A percentile compares a stretch with the other conserved stretches of the same genome.
phyloP scores from a whole-genome alignment of 2,329 filamentous ascomycete genomes.

The Tothia fuscella region DNA sequence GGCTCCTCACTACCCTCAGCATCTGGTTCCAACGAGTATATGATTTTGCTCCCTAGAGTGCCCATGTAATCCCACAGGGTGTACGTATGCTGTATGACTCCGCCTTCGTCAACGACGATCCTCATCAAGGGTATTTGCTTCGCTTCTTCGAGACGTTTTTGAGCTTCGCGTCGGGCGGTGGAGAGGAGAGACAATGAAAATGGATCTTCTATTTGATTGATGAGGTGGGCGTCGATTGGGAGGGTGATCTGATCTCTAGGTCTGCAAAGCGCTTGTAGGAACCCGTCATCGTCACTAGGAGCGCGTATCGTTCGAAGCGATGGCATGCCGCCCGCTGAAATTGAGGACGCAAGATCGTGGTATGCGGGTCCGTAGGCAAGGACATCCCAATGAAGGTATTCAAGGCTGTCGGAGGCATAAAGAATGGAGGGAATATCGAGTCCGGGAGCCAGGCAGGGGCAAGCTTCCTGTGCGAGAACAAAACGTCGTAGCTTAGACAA shows the following conservation, averaged over 20 bases:
- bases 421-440: slow-evolving; percentile 27
- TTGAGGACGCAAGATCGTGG: slow-evolving; percentile 51
- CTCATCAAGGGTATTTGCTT: slow-evolving; percentile 42
- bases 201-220: slow-evolving; percentile 10
- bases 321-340: slow-evolving; percentile 51
- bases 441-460: slow-evolving; percentile 32
- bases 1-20: slow-evolving; percentile 41
- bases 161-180: slow-evolving; percentile 49
- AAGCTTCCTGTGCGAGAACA: slow-evolving; percentile 39
- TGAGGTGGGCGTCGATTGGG: slow-evolving; percentile 11
- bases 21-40: slow-evolving; percentile 50
- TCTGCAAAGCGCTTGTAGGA: slow-evolving; percentile 57
- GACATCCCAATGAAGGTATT: slow-evolving; percentile 49
- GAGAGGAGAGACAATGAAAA: slow-evolving; percentile 15
- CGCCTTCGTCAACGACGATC: slow-evolving; percentile 43
- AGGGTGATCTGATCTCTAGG: slow-evolving; percentile 41
- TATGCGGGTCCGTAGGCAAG: slow-evolving; percentile 44
- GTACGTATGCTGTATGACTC: slow-evolving; percentile 39
- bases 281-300: slow-evolving; percentile 57
- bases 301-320: slow-evolving; percentile 46
- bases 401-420: slow-evolving; percentile 37
- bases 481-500: slow-evolving; percentile 36
- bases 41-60: slow-evolving; percentile 43
- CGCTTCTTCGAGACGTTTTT: slow-evolving; percentile 51
- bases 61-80: slow-evolving; percentile 40